Conservation (phyloP, 306 rosid genomes). For the Mucuna pruriens region DNA sequence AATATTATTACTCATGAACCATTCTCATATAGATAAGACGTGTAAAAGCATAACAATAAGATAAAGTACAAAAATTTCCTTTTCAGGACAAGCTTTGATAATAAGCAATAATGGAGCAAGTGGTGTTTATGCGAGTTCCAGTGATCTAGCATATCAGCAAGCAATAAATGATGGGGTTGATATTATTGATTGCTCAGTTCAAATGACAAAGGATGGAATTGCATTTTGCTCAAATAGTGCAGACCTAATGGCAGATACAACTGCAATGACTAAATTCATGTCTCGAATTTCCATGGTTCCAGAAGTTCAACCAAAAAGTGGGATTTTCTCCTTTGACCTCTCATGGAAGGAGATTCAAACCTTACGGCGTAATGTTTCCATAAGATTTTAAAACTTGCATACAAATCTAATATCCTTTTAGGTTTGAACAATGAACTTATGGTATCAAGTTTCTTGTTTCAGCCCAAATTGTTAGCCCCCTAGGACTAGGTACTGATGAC, state of each 20-base stretch:
- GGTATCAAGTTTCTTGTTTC: slow-evolving; percentile 28
- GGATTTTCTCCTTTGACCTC: slow-evolving; percentile 74
- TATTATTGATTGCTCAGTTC: slow-evolving; percentile 81
- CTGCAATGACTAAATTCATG: slow-evolving; percentile 55
- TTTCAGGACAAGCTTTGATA: slow-evolving; percentile 56
- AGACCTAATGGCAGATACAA: slow-evolving; percentile 58
- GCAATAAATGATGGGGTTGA: slow-evolving; percentile 73
- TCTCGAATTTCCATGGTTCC: slow-evolving; percentile 48
- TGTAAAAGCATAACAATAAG: background rate
- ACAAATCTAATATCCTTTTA: background rate
- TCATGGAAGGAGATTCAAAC: slow-evolving; percentile 71
- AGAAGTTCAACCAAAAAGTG: slow-evolving; percentile 58
- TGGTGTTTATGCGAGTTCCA: slow-evolving; percentile 67
- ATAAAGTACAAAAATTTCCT: background rate
- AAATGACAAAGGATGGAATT: slow-evolving; percentile 77
- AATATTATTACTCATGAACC: background rate
- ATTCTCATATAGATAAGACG: background rate
- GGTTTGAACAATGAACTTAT: background rate
- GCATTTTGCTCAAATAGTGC: slow-evolving; percentile 59
- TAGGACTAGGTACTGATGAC: slow-evolving; percentile 12
- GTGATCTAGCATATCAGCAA: slow-evolving; percentile 72
- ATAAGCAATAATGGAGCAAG: slow-evolving; percentile 79
- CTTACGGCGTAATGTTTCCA: slow-evolving; percentile 57
- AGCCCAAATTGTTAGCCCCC: slow-evolving; percentile 64
- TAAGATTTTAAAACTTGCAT: background rate